A percentile compares a stretch with the other conserved stretches of the same genome.
These are phyloP conservation scores for Pleurotus salmoneostramineus DNA, from an alignment of 768 basidiomycete species.

Conservation along the genomic window DNA sequence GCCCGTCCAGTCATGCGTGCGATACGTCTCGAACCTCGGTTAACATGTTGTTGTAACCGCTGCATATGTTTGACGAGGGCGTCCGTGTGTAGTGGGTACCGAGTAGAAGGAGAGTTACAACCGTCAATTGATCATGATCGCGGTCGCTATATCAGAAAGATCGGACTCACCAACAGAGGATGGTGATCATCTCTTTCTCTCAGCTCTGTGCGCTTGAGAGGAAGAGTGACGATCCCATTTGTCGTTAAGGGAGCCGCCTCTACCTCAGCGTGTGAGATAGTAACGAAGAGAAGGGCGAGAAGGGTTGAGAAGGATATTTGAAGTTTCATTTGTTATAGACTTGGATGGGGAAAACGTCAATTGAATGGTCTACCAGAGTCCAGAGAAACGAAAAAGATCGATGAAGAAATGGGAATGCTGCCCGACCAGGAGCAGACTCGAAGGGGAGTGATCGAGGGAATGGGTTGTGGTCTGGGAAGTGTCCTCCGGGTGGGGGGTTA, in stretches of 20 bases:
- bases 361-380: conserved; percentile 1
- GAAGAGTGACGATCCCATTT: conserved; percentile 35
- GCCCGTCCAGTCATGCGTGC: conserved; percentile 53
- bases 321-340: conserved; percentile 49
- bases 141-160: not conserved
- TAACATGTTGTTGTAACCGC: conserved; percentile 49
- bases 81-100: not conserved
- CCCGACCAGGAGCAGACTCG: conserved; percentile 22
- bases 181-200: conserved; percentile 20
- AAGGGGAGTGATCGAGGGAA: conserved; percentile 17
- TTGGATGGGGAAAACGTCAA: conserved; percentile 3
- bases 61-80: not conserved
- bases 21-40: conserved; percentile 48
- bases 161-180: conserved; percentile 31
- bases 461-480: not conserved
- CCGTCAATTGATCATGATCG: not conserved
- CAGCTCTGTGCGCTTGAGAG: conserved; percentile 34
- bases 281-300: conserved; percentile 46
- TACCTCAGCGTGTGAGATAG: conserved; percentile 31
- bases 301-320: conserved; percentile 46
- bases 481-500: no score
- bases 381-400: conserved; percentile 23
- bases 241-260: conserved; percentile 35
- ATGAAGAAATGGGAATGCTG: not conserved
- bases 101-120: no score